Evolutionary conservation across 768 basidiomycete species (phyloP), one percentile per base, ranked within the genome.

Genomic region (Kwoniella dejecticola): DNA sequence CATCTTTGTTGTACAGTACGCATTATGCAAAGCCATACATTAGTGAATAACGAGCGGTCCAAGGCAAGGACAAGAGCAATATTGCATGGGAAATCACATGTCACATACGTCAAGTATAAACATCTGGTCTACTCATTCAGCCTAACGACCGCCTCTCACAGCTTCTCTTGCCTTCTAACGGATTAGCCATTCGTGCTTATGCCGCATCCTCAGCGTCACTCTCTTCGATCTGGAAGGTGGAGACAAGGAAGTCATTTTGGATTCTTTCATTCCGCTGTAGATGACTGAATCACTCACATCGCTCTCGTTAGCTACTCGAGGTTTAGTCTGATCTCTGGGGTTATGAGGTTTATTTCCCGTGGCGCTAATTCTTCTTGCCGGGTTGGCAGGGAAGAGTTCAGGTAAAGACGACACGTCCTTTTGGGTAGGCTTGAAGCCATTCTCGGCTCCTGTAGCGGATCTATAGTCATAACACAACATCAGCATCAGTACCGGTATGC

Each of bases 221-320:
- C 57, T 74, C 75, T 62, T 72, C 75, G 46, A 74, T 74, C 72
- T 71, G 19, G 40, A 55, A 49, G 57, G 40, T 27, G 30, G 31
- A n/a, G 56, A 36, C 41, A 19, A n/a, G 8, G 21, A 46, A 7
- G 27, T 26, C n/a, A n/a, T n/a, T n/a, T n/a, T n/a, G n/a, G n/a
- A n/a, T n/a, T n/a, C n/a, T n/a, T n/a, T n/a, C n/a, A n/a, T n/a
- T n/a, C n/a, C n/a, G n/a, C n/a, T n/a, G n/a, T n/a, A n/a, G n/a
- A n/a, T n/a, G n/a, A n/a, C n/a, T n/a, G n/a, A n/a, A 19, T 4
- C 13, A 70, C 72, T 69, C 65, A 77, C 77, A 64, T 79, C 78
- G 41, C 70, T 71, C 62, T 77, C 76, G 48, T 72, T 71, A 6
- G 72, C 72, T 31, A 60, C 58, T 66, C 72, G 72, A 45, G 68